These are phyloP conservation scores for Suillus occidentalis DNA, from an alignment of 768 basidiomycete genomes.

Conservation along the genomic window DNA sequence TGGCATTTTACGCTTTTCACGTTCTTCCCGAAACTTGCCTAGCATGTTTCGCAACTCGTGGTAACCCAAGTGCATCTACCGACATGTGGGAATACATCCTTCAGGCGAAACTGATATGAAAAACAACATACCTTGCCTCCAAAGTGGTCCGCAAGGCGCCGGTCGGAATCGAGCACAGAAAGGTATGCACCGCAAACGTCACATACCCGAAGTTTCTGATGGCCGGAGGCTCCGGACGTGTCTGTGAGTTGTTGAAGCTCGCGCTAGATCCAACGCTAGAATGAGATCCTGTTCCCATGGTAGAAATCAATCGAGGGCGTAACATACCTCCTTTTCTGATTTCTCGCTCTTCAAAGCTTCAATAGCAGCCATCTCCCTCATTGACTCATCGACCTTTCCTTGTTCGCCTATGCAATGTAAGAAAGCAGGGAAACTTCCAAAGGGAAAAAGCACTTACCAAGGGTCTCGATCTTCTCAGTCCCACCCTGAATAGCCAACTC, in stretches of 20 bases:
- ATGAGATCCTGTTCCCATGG: constrained; percentile 12
- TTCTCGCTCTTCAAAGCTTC: constrained; percentile 98
- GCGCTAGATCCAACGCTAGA: constrained; percentile 46
- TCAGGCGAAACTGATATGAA: constrained; percentile 15
- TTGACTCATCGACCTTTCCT: constrained; percentile 99
- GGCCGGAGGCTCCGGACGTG: constrained; percentile 98
- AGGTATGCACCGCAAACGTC: constrained; percentile 99
- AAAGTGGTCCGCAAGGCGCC: constrained; percentile 98
- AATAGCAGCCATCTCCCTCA: constrained; percentile 96
- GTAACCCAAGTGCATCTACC: constrained; percentile 98
- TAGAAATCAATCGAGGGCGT: constrained; percentile 9
- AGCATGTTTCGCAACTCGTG: constrained; percentile 97
- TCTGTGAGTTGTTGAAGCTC: constrained; percentile 96
- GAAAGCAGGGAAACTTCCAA: constrained; percentile 10
- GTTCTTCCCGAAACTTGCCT: constrained; percentile 84
- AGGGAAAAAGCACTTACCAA: constrained; percentile 54
- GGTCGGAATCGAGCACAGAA: constrained; percentile 95
- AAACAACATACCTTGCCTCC: constrained; percentile 85
- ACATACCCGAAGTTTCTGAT: constrained; percentile 99
- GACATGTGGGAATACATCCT: constrained; percentile 31
- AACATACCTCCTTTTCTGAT: constrained; percentile 82
- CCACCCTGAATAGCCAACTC: constrained; percentile 98
- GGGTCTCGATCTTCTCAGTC: constrained; percentile 94
- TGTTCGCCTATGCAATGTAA: constrained; percentile 69
- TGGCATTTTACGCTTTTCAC: constrained; percentile 73